Evolutionary conservation across 1,139 yeast genomes (phyloP).

Genomic region (Kurtzmaniella quercitrusa): DNA sequence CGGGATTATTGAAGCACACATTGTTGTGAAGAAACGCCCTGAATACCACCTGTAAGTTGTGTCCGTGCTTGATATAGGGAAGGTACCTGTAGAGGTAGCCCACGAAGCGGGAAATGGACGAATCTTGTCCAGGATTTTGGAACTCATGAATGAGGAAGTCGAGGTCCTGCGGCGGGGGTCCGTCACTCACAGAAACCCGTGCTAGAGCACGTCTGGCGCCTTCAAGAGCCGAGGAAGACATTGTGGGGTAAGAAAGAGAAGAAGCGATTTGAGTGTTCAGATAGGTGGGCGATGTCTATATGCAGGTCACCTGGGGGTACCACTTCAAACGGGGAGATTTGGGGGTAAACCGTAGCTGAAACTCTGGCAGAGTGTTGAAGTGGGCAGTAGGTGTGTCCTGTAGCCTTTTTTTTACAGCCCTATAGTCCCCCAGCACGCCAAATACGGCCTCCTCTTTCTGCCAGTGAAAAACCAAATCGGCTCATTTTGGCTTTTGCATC

Average conservation of each 20-base stretch:
- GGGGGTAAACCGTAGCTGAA: too few relatives aligned
- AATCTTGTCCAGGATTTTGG: slow-evolving; percentile 30
- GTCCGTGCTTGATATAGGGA: slow-evolving; percentile 57
- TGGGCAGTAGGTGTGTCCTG: too few relatives aligned
- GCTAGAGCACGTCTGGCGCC: neutral
- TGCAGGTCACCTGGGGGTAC: neutral
- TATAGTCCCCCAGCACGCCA: too few relatives aligned
- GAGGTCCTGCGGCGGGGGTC: slow-evolving; percentile 36
- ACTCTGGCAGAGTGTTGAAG: too few relatives aligned
- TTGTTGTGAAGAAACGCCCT: slow-evolving; percentile 48
- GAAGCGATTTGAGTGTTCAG: neutral
- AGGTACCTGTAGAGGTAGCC: slow-evolving; percentile 57
- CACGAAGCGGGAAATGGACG: slow-evolving; percentile 33
- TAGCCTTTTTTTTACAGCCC: too few relatives aligned
- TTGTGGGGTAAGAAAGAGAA: neutral
- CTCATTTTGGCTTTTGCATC: neutral
- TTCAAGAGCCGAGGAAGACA: neutral
- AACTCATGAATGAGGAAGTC: slow-evolving; percentile 46
- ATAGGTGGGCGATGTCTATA: neutral
- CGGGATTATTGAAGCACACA: slow-evolving; percentile 38
- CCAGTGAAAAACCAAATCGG: neutral
- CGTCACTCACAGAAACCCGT: neutral
- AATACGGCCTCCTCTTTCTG: neutral
- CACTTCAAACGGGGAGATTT: too few relatives aligned
- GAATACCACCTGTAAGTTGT: slow-evolving; percentile 50